A percentile compares a stretch with the other conserved stretches of the same genome.
phyloP scores from a whole-genome alignment of 768 basidiomycete species.

The Melanogaster broomeanus region DNA sequence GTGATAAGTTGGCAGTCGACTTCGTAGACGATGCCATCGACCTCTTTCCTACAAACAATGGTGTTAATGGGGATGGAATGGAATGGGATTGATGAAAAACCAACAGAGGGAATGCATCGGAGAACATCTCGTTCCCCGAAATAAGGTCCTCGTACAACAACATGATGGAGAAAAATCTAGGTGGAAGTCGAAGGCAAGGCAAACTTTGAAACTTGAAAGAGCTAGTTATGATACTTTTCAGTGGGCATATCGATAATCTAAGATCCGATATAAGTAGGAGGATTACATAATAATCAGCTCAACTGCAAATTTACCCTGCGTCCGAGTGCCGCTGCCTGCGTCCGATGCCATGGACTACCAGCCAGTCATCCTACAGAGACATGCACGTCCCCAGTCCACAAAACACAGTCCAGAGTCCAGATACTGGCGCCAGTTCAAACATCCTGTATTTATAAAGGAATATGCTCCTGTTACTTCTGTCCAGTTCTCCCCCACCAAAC shows the following conservation, averaged over 20 bases:
- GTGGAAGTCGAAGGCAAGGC: constrained; percentile 8
- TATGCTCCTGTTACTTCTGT: constrained; percentile 95
- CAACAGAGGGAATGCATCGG: constrained; percentile 88
- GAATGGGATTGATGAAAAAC: constrained; percentile 27
- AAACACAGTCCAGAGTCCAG: constrained; percentile 75
- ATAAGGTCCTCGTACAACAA: constrained; percentile 76
- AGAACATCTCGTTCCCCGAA: constrained; percentile 86
- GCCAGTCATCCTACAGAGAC: constrained; percentile 63
- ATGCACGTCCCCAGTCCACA: constrained; percentile 54
- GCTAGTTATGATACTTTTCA: too few relatives aligned
- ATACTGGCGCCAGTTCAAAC: constrained; percentile 85
- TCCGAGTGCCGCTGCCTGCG: constrained; percentile 10
- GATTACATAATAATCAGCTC: too few relatives aligned
- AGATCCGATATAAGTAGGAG: too few relatives aligned
- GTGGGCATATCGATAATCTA: constrained; percentile 16
- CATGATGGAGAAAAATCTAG: constrained; percentile 45
- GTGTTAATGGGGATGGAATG: constrained; percentile 8
- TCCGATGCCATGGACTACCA: constrained; percentile 72
- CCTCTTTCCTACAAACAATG: constrained; percentile 55
- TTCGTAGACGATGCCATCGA: constrained; percentile 83
- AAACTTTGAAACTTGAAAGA: background rate
- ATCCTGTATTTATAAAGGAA: constrained; percentile 95
- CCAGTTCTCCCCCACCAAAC: constrained; percentile 85
- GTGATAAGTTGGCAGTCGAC: constrained; percentile 77
- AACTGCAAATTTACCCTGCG: too few relatives aligned